Evolutionary conservation across 2,329 filamentous ascomycete species (phyloP).

Genomic region (Gnomoniopsis sp.): DNA sequence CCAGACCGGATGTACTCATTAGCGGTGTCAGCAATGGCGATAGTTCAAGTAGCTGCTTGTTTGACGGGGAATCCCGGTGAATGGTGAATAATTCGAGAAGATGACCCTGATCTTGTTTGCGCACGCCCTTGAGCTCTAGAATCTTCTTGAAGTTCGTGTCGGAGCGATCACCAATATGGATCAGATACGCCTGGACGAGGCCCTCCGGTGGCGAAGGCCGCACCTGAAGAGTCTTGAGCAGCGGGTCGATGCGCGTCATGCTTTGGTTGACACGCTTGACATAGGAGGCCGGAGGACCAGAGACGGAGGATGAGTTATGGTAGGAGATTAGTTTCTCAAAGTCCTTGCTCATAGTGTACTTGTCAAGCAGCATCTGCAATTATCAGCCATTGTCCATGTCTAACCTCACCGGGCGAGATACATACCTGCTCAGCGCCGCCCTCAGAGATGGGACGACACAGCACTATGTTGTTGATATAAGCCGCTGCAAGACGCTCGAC

Average conservation of each 20-base stretch:
- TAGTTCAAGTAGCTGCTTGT: constrained; percentile 66
- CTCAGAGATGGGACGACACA: constrained; percentile 87
- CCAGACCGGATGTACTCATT: constrained; percentile 41
- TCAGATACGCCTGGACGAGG: constrained; percentile 93
- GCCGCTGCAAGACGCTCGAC: constrained; percentile 79
- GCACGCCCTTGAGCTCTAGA: constrained; percentile 89
- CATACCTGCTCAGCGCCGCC: constrained; percentile 85
- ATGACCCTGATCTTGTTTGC: constrained; percentile 75
- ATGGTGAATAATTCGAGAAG: constrained; percentile 81
- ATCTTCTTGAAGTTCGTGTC: constrained; percentile 96
- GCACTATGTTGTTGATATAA: constrained; percentile 81
- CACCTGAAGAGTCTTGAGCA: constrained; percentile 96
- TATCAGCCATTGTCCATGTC: constrained; percentile 22
- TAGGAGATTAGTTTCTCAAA: constrained; percentile 68
- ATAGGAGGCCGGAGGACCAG: constrained; percentile 57
- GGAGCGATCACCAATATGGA: constrained; percentile 91
- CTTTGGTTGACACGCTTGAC: constrained; percentile 80
- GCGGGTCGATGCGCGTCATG: constrained; percentile 83
- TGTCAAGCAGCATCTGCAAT: constrained; percentile 84
- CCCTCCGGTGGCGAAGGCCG: constrained; percentile 87
- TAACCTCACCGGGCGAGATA: neutral
- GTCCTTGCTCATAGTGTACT: constrained; percentile 81
- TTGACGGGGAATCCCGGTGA: constrained; percentile 72
- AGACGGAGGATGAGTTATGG: constrained; percentile 47
- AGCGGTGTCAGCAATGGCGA: constrained; percentile 71